Conservation (phyloP, 495 filamentous ascomycete species). For the Aspergillus funiculosus region DNA sequence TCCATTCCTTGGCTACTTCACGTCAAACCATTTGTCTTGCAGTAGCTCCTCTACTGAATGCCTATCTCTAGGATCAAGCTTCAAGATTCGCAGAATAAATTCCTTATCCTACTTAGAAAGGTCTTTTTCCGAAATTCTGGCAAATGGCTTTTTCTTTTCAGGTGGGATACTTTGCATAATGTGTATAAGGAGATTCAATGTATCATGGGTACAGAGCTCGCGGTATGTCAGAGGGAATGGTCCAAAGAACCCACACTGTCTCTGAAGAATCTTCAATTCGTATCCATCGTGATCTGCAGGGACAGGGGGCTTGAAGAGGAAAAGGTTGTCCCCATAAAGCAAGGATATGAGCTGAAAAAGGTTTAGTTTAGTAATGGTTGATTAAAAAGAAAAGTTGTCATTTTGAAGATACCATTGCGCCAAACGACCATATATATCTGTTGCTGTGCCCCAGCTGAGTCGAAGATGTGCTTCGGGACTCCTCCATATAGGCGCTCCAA, state of each 20-base stretch:
- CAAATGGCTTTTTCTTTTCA: conserved; percentile 15
- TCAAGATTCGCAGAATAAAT: conserved; percentile 18
- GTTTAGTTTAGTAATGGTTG: background rate
- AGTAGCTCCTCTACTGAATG: conserved; percentile 18
- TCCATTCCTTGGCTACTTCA: too few relatives aligned
- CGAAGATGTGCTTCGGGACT: conserved; percentile 32
- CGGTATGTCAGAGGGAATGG: conserved; percentile 32
- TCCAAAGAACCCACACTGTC: conserved; percentile 33
- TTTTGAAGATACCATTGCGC: conserved; percentile 24
- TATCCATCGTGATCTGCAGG: conserved; percentile 31
- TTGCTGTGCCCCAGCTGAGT: conserved; percentile 27
- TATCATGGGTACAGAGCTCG: conserved; percentile 19
- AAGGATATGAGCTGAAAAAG: background rate
- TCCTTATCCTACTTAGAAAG: conserved; percentile 17
- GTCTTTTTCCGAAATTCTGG: conserved; percentile 8
- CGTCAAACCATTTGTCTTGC: conserved; percentile 16
- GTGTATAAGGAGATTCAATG: conserved; percentile 10
- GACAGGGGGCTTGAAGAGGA: conserved; percentile 32
- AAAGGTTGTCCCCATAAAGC: conserved; percentile 2
- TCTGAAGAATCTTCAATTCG: conserved; percentile 31
- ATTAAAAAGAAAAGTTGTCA: conserved; percentile 9
- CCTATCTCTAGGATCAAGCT: conserved; percentile 20
- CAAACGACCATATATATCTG: conserved; percentile 43
- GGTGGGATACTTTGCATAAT: conserved; percentile 15
- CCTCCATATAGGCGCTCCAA: conserved; percentile 30